Evolutionary conservation across 1,284 basidiomycete species (phyloP), one percentile per base, ranked within the genome.

Genomic region (Marasmius fiardii): DNA sequence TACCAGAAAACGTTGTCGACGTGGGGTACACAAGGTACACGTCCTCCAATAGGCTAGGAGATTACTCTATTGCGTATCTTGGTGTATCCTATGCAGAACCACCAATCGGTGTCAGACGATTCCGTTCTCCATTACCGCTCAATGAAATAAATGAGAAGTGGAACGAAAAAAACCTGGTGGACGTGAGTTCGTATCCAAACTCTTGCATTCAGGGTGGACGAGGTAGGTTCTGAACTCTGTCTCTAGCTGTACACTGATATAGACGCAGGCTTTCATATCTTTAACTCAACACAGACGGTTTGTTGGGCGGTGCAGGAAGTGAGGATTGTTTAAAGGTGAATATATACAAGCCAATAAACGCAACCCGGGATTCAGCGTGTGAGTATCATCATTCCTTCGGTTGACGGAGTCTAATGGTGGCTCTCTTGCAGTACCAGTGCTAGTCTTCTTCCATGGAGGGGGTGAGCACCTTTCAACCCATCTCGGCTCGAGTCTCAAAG

Each of bases 371-470:
- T 1, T 74, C 74, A 44, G 75, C 77, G 35, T 64, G 76, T 76
- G 53, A 57, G 75, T 60, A n/a, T n/a, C n/a, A n/a, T n/a, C n/a
- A 18, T 48, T 53, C 45, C 28, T 20, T 18, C 14, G 23, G 43
- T 16, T 21, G 23, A 3, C 18, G 14, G 12, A 45, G 45, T 3
- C 3, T 33, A 4, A 12, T 16, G 33, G 23, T 41, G 16, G 24
- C 7, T 10, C 24, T 8, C 43, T 50, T 11, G n/a, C 16, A 54
- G 53, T 54, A 21, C 53, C 53, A 6, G 85, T 88, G 2, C 68
- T 89, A 24, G 78, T 83, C 2, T 88, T 85, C 64, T 82, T 86
- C 34, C 85, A 88, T 60, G 86, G 85, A 12, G 85, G 86, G 65
- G 80, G 80, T 77, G 31, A 54, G 56, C 31, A 16, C 11, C 21